phyloP scores from a whole-genome alignment of 2,329 filamentous ascomycete genomes.

The Didymella sp. region DNA sequence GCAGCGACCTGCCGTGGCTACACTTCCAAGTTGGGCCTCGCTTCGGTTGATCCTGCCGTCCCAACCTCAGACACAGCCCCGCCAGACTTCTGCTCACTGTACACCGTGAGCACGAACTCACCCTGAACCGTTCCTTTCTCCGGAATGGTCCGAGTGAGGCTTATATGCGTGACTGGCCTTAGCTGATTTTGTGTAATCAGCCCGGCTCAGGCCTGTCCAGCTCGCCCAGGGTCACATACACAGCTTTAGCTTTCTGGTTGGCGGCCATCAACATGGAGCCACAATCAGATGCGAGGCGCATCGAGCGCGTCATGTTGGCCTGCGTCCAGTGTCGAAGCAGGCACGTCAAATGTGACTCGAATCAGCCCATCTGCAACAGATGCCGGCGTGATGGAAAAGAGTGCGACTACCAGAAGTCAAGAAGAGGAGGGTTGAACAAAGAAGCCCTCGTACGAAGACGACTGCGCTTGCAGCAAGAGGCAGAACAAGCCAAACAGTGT shows the following conservation, averaged over 20 bases:
- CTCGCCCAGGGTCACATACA: background rate
- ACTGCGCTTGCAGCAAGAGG: conserved; percentile 37
- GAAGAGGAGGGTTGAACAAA: conserved; percentile 45
- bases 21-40: background rate
- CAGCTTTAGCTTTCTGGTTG: background rate
- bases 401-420: conserved; percentile 43
- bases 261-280: conserved; percentile 29
- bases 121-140: background rate
- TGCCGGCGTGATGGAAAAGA: conserved; percentile 45
- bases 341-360: conserved; percentile 47
- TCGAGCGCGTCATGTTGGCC: conserved; percentile 42
- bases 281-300: conserved; percentile 25
- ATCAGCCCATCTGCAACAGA: conserved; percentile 40
- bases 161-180: background rate
- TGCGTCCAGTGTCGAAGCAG: conserved; percentile 45
- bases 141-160: background rate
- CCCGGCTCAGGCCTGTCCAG: background rate
- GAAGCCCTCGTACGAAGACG: conserved; percentile 41
- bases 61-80: conserved; percentile 1
- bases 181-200: background rate
- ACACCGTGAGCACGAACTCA: background rate
- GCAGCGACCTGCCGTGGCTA: background rate
- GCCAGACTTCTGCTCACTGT: conserved; percentile 1
- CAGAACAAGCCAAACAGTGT: conserved; percentile 23
- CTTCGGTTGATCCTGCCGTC: background rate